Percentiles rank a stretch among this genome's conserved stretches.
Conservation (phyloP, 2,329 filamentous ascomycete genomes). For the Lecanoromycetidae sp. region DNA sequence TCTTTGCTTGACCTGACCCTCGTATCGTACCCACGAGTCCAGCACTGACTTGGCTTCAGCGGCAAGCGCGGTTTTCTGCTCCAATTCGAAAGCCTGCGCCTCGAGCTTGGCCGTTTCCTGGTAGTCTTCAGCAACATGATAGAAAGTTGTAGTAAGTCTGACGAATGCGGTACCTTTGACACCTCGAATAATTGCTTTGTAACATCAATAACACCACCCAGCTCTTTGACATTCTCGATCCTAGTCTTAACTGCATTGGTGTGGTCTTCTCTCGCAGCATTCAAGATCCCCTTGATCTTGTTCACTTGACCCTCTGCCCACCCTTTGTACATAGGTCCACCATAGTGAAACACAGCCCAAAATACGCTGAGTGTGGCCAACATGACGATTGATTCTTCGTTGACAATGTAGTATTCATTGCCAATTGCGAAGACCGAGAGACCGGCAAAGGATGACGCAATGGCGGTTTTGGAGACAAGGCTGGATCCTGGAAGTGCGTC, state of each 20-base stretch:
- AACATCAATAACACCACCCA: slow-evolving; percentile 85
- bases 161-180: slow-evolving; percentile 63
- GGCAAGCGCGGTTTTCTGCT: slow-evolving; percentile 88
- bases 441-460: slow-evolving; percentile 85
- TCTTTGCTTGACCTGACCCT: slow-evolving; percentile 95
- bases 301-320: slow-evolving; percentile 83
- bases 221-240: slow-evolving; percentile 89
- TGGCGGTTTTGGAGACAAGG: slow-evolving; percentile 88
- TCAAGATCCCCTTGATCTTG: slow-evolving; percentile 91
- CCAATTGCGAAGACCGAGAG: slow-evolving; percentile 88
- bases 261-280: slow-evolving; percentile 87
- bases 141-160: slow-evolving; percentile 5
- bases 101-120: slow-evolving; percentile 96
- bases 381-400: slow-evolving; percentile 94
- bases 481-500: slow-evolving; percentile 87
- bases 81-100: slow-evolving; percentile 89
- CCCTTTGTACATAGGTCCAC: slow-evolving; percentile 79
- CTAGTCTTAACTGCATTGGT: slow-evolving; percentile 88
- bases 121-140: slow-evolving; percentile 16
- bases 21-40: slow-evolving; percentile 98
- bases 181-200: slow-evolving; percentile 96
- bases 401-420: slow-evolving; percentile 99
- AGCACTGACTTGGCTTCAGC: slow-evolving; percentile 89
- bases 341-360: slow-evolving; percentile 83
- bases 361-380: slow-evolving; percentile 90